A percentile compares a stretch with the other conserved stretches of the same genome.
Evolutionary conservation across 2,329 filamentous ascomycete genomes (phyloP).

Genomic region (Fusarium scirpi): DNA sequence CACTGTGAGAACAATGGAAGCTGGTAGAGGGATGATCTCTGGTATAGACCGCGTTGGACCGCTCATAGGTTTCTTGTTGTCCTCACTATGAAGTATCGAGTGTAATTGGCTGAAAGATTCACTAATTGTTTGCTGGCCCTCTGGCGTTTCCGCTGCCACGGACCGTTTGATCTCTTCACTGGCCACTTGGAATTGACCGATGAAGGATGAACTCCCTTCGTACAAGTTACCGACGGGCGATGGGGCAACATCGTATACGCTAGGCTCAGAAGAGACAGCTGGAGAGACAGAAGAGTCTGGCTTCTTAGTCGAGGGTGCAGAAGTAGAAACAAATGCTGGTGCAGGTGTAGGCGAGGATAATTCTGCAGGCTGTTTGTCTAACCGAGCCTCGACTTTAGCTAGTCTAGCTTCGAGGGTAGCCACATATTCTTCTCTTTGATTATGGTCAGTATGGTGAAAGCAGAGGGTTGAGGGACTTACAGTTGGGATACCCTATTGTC

Average conservation of each 20-base stretch:
- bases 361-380: conserved; percentile 3
- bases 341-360: background rate
- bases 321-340: background rate
- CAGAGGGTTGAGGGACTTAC: background rate
- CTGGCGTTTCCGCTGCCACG: conserved; percentile 22
- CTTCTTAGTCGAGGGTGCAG: background rate
- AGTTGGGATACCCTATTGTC: conserved; percentile 30
- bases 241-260: background rate
- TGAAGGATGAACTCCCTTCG: conserved; percentile 37
- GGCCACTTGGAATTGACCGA: conserved; percentile 29
- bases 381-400: conserved; percentile 24
- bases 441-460: fast-evolving
- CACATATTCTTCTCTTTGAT: conserved; percentile 30
- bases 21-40: conserved; percentile 15
- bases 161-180: conserved; percentile 30
- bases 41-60: background rate
- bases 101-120: conserved; percentile 27
- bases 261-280: background rate
- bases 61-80: background rate
- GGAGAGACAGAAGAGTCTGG: conserved; percentile 1
- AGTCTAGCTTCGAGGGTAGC: conserved; percentile 16
- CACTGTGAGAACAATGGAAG: conserved; percentile 15
- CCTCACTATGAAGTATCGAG: background rate
- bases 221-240: conserved; percentile 13
- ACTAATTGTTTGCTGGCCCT: conserved; percentile 28